phyloP scores from a whole-genome alignment of 208 protist species.

The Acanthamoeba castellanii region DNA sequence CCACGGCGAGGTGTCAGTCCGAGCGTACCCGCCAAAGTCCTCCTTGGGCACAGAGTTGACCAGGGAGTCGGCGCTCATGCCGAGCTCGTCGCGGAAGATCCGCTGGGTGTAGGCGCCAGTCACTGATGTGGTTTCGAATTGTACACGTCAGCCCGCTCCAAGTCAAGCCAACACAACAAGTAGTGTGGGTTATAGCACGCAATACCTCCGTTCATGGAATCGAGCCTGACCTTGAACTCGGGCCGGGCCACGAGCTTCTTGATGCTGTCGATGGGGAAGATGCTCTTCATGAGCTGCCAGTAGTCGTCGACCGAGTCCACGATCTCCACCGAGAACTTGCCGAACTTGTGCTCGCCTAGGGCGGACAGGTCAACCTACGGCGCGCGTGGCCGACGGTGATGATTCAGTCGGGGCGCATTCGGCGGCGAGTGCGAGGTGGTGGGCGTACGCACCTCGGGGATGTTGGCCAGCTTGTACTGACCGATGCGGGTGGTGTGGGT shows the following conservation, averaged over 20 bases:
- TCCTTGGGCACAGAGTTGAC: constrained; percentile 88
- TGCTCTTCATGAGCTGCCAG: constrained; percentile 92
- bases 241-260: constrained; percentile 87
- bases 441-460: constrained; percentile 81
- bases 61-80: constrained; percentile 84
- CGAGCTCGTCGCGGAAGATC: constrained; percentile 95
- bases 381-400: background rate
- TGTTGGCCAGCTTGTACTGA: constrained; percentile 86
- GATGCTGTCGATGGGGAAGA: constrained; percentile 96
- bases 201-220: constrained; percentile 93
- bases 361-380: constrained; percentile 84
- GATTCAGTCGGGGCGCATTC: background rate
- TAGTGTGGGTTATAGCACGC: background rate
- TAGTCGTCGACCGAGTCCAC: constrained; percentile 95
- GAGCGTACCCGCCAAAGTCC: constrained; percentile 94
- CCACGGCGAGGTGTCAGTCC: background rate
- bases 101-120: constrained; percentile 95
- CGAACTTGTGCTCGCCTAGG: constrained; percentile 84
- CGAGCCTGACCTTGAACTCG: constrained; percentile 94
- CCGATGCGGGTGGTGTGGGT: constrained; percentile 90
- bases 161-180: background rate
- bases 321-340: constrained; percentile 91
- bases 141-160: background rate
- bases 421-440: background rate
- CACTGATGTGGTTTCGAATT: constrained; percentile 80